Evolutionary conservation across 441 rosid genomes (phyloP).

Genomic region (Adansonia grandidieri): DNA sequence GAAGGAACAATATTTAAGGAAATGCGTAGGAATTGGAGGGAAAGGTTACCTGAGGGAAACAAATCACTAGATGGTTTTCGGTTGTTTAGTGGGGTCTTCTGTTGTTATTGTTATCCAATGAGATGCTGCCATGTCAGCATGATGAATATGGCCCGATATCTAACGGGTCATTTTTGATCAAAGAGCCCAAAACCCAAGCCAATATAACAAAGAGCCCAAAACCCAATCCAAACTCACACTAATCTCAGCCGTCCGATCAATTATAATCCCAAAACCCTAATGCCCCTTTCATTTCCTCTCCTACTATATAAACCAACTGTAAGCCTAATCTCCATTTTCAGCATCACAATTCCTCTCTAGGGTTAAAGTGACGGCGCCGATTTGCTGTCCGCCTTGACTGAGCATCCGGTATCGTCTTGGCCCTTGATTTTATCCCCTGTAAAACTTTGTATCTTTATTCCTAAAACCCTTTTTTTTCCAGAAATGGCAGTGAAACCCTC

Average conservation of each 20-base stretch:
- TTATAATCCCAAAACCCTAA: slow-evolving; percentile 33
- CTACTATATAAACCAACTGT: slow-evolving; percentile 28
- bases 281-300: background rate
- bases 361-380: slow-evolving; percentile 85
- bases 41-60: slow-evolving; percentile 6
- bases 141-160: background rate
- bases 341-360: background rate
- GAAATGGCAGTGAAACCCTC: slow-evolving; percentile 62
- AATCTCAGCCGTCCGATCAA: slow-evolving; percentile 57
- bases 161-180: background rate
- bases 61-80: background rate
- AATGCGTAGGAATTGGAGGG: background rate
- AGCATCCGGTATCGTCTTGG: slow-evolving; percentile 71
- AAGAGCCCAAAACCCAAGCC: slow-evolving; percentile 27
- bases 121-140: background rate
- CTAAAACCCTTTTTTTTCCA: background rate
- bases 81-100: background rate
- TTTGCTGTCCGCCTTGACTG: slow-evolving; percentile 82
- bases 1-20: background rate
- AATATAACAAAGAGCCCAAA: slow-evolving; percentile 20
- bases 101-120: background rate
- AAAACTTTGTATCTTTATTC: background rate
- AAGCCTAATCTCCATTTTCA: background rate
- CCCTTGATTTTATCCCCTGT: slow-evolving; percentile 54
- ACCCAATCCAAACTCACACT: slow-evolving; percentile 23